A percentile compares a stretch with the other conserved stretches of the same genome.
phyloP scores from a whole-genome alignment of 176 grass and related monocot genomes.

The Thinopyrum elongatum region DNA sequence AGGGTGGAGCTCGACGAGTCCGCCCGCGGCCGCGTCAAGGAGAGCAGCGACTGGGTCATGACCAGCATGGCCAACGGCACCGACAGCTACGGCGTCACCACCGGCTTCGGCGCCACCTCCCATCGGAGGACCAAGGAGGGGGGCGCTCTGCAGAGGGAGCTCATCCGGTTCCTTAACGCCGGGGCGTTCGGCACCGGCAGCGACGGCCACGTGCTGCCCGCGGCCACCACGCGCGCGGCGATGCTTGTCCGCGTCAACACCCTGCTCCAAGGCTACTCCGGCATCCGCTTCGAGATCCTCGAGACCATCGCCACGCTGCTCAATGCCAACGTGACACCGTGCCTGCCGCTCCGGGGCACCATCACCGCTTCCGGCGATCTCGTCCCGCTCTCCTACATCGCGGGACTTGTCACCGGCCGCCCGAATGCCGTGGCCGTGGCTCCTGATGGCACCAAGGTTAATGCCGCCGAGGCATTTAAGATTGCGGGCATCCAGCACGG shows the following conservation, averaged over 20 bases:
- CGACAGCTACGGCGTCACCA: constrained; percentile 8
- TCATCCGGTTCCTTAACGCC: constrained; percentile 35
- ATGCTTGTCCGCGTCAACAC: constrained; percentile 65
- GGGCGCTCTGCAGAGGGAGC: constrained; percentile 3
- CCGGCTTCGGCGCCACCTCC: constrained; percentile 10
- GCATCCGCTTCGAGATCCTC: constrained; percentile 56
- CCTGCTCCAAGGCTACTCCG: constrained; percentile 53
- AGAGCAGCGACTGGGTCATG: constrained; percentile 19
- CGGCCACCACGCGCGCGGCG: constrained; percentile 34
- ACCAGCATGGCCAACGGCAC: constrained; percentile 15
- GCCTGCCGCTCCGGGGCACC: constrained; percentile 17
- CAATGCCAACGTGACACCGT: constrained; percentile 51
- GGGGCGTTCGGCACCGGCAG: constrained; percentile 46
- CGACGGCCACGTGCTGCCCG: constrained; percentile 41
- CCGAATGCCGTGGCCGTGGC: background rate
- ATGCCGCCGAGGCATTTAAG: constrained; percentile 14
- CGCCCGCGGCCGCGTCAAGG: background rate
- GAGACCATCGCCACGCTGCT: constrained; percentile 46
- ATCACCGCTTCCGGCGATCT: background rate
- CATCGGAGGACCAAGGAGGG: constrained; percentile 12
- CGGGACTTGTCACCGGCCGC: background rate
- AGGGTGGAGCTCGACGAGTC: background rate
- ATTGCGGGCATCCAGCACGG: constrained; percentile 8
- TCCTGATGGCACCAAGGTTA: background rate
- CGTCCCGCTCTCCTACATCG: background rate